phyloP scores from a whole-genome alignment of 768 basidiomycete genomes.

The Tephrocybe rancida region DNA sequence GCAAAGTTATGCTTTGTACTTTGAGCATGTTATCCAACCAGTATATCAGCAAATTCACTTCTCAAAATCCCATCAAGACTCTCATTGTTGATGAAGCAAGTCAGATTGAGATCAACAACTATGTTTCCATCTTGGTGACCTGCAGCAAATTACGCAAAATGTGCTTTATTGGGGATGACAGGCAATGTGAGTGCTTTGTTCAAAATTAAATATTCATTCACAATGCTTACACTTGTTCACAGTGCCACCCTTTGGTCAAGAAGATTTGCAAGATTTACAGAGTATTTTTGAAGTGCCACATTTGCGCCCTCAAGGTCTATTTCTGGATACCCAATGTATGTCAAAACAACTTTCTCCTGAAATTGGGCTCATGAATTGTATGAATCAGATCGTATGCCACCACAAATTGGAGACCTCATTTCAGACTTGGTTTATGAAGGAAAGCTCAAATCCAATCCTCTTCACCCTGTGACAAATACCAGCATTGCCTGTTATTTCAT shows the following conservation, averaged over 20 bases:
- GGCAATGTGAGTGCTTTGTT: constrained; percentile 51
- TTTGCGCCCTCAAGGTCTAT: constrained; percentile 46
- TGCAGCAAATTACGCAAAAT: constrained; percentile 46
- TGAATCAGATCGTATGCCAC: constrained; percentile 77
- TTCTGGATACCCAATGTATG: constrained; percentile 79
- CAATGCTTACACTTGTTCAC: constrained; percentile 15
- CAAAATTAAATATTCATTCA: constrained; percentile 6
- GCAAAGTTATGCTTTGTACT: constrained; percentile 73
- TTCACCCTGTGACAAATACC: constrained; percentile 49
- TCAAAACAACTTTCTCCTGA: constrained; percentile 11
- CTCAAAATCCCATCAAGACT: constrained; percentile 44
- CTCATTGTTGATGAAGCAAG: constrained; percentile 69
- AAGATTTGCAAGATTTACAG: constrained; percentile 61
- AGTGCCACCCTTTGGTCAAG: constrained; percentile 85
- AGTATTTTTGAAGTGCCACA: constrained; percentile 82
- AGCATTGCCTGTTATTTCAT: constrained; percentile 65
- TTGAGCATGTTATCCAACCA: constrained; percentile 69
- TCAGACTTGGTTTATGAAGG: constrained; percentile 66
- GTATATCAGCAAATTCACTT: constrained; percentile 32
- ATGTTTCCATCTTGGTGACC: constrained; percentile 42
- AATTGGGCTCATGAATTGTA: constrained; percentile 9
- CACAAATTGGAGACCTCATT: constrained; percentile 74
- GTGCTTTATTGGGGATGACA: constrained; percentile 68
- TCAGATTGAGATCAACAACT: constrained; percentile 63
- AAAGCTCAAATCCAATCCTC: constrained; percentile 54